Evolutionary conservation across 1,139 yeast genomes (phyloP), one percentile per base, ranked within the genome.

Genomic region (Blastobotrys arbuscula): DNA sequence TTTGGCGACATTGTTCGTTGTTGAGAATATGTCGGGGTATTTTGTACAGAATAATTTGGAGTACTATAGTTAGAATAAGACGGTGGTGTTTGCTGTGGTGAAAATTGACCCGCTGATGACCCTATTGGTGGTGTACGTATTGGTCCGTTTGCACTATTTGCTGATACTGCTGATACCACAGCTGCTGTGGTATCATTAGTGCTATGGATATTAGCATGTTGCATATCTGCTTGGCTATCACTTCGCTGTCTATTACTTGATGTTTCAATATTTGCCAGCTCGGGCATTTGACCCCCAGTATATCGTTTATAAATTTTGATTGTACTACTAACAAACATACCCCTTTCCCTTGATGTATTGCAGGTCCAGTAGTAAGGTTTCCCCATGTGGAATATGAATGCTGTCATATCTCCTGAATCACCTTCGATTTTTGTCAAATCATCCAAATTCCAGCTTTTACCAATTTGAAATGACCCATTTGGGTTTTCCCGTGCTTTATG

Each of bases 281-380:
- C 70, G 0, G 96, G 96, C 45, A 82, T 73, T 48, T 74, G 74
- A 0, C 85, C 84, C 36, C 84, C 82, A 24, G 83, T 81, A 55
- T 82, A 84, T 51, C 77, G 79, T 48, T 84, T 81, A 62, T 76
- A 88, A 16, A 83, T 74, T 52, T 78, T 78, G 16, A 84, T 70
- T 42, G 88, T 63, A 26, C 81, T 77, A 38, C 82, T 78, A 23
- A 83, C 70, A 66, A 89, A 88, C 43, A 76, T 79, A 12, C 74
- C 69, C 53, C 90, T 76, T 56, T 86, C 96, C 44, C 76, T 72
- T 1, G 85, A 77, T 16, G 85, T 79, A 48, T 77, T 78, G 1
- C 88, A 81, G 57, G 77, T 81, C 97, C 97, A 92, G 66, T 82
- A 90, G 66, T 92, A 90, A 43, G 77, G 80, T 64, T 88, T 89